Evolutionary conservation across 192 early-diverging fungal genomes (phyloP), one percentile per base, ranked within the genome.

Genomic region (Backusella macrospora): DNA sequence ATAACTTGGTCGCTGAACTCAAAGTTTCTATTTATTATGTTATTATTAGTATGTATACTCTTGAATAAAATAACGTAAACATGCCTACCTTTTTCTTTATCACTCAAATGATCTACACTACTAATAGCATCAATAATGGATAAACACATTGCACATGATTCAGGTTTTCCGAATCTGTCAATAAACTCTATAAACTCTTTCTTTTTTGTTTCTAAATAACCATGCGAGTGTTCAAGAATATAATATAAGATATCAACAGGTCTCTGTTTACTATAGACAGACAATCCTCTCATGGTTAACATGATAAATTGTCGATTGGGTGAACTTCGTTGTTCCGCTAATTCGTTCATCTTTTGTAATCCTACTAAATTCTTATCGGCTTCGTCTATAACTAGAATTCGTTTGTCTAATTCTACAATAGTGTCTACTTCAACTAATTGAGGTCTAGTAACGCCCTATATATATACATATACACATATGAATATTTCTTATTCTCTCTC

Each of bases 61-160:
- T 34, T 34, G 29, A 34, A 3, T 3, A n/a, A 38, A 40, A 65
- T 6, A 40, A 64, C 13, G 37, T 37, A 14, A 2, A 29, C 16
- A 29, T 38, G 14, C 37, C 21, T 45, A 68, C 39, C 26, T 39
- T 48, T 40, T 67, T 62, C 55, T 42, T 68, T 69, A 52, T 42
- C 16, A 18, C 14, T 68, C 45, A 52, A 10, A 2, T 15, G 12
- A 4, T 18, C 6, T 44, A 13, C 4, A 29, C 16, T 18, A 10
- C 73, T 21, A 42, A 75, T 26, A 0, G 23, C 65, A 69, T 67
- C 68, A 62, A 92, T 80, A 65, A 96, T 87, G 1, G 89, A 88
- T 5, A 95, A 83, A 76, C 92, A 93, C 95, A 98, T 96, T 42
- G 94, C 93, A 71, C 94, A 96, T 15, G 90, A 82, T 77, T 96